Conservation (phyloP, 371 early-diverging fungal genomes). For the Actinomortierella wolfii region DNA sequence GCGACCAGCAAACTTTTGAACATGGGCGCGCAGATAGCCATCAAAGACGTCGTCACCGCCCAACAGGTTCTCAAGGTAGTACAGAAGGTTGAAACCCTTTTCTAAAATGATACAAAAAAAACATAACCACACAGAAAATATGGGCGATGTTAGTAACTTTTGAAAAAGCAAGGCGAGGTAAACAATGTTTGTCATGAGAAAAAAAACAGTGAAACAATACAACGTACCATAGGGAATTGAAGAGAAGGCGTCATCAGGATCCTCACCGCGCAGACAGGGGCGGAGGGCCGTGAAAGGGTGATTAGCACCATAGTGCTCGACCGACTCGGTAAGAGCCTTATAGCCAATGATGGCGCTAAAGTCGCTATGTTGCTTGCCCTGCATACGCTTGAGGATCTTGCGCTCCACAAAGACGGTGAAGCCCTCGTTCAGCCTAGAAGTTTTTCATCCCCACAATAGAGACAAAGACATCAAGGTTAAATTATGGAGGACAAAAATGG, state of each 20-base stretch:
- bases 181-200: background rate
- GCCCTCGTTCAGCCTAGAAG: constrained; percentile 94
- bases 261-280: constrained; percentile 78
- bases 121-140: background rate
- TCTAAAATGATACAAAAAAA: constrained; percentile 48
- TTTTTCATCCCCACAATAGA: constrained; percentile 48
- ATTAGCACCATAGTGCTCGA: constrained; percentile 77
- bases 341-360: constrained; percentile 90
- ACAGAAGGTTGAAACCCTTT: constrained; percentile 94
- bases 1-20: constrained; percentile 82
- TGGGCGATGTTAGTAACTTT: background rate
- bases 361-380: constrained; percentile 84
- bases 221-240: constrained; percentile 85
- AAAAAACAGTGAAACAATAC: constrained; percentile 2
- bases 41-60: constrained; percentile 87
- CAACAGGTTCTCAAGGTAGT: constrained; percentile 86
- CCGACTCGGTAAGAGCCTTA: constrained; percentile 76
- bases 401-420: constrained; percentile 96
- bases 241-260: constrained; percentile 96
- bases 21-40: constrained; percentile 85
- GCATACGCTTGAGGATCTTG: constrained; percentile 84
- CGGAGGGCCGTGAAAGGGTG: constrained; percentile 80
- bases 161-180: background rate
- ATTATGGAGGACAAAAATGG: background rate
- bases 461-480: background rate